These are phyloP conservation scores for Solanum bulbocastanum DNA, from an alignment of 257 asterid species.

Conservation along the genomic window DNA sequence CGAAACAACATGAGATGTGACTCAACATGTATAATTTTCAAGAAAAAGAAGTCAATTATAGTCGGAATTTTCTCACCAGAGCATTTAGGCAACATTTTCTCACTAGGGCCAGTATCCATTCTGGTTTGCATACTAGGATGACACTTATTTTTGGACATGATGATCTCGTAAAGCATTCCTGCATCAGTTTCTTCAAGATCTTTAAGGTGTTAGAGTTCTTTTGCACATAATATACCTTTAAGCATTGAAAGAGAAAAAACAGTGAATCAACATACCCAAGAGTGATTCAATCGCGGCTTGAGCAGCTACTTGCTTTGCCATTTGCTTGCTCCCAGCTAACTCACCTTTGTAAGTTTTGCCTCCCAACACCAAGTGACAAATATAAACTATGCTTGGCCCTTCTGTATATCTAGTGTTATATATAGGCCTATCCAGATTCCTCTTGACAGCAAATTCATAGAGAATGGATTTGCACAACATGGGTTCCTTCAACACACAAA, in stretches of 20 bases:
- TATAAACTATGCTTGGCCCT: constrained; percentile 1
- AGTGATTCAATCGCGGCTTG: constrained; percentile 16
- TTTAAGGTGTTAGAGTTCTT: not conserved
- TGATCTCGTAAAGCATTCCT: constrained; percentile 7
- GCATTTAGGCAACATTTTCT: not conserved
- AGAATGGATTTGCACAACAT: constrained; percentile 19
- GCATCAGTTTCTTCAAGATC: constrained; percentile 14
- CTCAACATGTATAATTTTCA: not conserved
- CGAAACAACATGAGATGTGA: not conserved
- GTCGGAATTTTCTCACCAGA: not conserved
- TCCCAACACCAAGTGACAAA: constrained; percentile 7
- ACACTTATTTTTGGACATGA: constrained; percentile 13
- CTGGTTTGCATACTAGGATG: not conserved
- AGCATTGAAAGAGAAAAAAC: not conserved
- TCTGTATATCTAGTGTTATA: constrained; percentile 4
- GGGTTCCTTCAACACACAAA: constrained; percentile 8
- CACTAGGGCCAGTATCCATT: not conserved
- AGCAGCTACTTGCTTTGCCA: constrained; percentile 21
- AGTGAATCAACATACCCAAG: constrained; percentile 6
- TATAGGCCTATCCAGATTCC: constrained; percentile 9
- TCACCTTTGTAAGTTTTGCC: constrained; percentile 17
- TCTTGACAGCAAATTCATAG: constrained; percentile 21
- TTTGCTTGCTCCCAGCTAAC: constrained; percentile 20
- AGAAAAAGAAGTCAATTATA: not conserved
- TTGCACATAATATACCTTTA: not conserved